Conservation (phyloP, 257 asterid species). For the Henckelia pumila region DNA sequence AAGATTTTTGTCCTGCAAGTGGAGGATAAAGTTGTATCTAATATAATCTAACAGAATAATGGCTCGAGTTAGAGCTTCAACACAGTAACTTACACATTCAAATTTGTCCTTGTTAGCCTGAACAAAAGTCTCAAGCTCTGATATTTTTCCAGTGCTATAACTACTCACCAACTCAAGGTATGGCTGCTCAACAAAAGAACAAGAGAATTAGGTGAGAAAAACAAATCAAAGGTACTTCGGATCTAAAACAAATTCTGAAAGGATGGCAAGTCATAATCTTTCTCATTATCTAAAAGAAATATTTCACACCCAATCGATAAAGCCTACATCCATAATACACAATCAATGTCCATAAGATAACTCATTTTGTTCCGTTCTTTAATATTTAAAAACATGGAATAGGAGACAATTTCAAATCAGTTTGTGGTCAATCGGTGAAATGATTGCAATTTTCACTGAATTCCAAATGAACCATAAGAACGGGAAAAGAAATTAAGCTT, state of each 20-base stretch:
- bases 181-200: conserved; percentile 46
- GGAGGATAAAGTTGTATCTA: background rate
- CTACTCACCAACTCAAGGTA: conserved; percentile 74
- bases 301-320: background rate
- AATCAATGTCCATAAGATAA: background rate
- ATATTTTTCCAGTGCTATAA: conserved; percentile 68
- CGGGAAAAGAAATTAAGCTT: too few species aligned
- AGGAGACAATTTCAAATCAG: background rate
- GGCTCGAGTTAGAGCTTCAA: conserved; percentile 9
- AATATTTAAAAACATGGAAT: conserved; percentile 1
- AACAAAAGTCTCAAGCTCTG: conserved; percentile 67
- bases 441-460: background rate
- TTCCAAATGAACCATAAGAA: too few species aligned
- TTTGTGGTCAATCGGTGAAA: background rate
- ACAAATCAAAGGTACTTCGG: background rate
- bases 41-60: background rate
- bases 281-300: background rate
- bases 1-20: conserved; percentile 81
- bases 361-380: background rate
- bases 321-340: background rate
- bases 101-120: conserved; percentile 67
- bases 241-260: background rate
- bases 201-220: conserved; percentile 4
- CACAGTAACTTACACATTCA: conserved; percentile 61
- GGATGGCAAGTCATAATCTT: background rate